These are phyloP conservation scores for Vanrija sp. DNA, from an alignment of 1,284 basidiomycete species.

Conservation along the genomic window DNA sequence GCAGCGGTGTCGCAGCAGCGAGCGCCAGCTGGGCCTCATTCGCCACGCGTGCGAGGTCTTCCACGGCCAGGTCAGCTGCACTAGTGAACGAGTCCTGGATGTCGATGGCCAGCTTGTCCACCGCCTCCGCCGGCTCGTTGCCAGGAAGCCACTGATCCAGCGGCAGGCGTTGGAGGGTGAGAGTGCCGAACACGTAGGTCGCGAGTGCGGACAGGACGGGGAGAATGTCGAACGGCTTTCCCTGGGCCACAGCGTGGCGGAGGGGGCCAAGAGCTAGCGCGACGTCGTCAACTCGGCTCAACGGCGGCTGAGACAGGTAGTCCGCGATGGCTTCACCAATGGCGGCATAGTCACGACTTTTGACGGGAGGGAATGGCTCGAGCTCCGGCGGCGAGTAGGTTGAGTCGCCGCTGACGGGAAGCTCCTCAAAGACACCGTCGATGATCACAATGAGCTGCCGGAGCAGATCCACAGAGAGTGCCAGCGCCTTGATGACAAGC, in stretches of 20 bases:
- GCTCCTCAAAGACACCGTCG: conserved; percentile 3
- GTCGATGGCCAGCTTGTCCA: not conserved
- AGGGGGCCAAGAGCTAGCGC: conserved; percentile 16
- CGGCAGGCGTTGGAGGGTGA: conserved; percentile 1
- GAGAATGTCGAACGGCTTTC: conserved; percentile 21
- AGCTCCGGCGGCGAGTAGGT: conserved; percentile 12
- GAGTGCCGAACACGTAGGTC: conserved; percentile 15
- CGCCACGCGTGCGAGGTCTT: not conserved
- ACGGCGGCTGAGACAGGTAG: conserved; percentile 9
- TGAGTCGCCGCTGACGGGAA: conserved; percentile 1
- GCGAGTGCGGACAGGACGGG: conserved; percentile 22
- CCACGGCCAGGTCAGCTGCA: not conserved
- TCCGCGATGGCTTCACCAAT: not conserved
- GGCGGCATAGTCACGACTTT: not conserved
- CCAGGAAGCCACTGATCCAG: conserved; percentile 14
- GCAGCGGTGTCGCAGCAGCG: not conserved
- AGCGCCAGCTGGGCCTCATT: not conserved
- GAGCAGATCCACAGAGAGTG: not conserved
- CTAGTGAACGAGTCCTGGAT: not conserved
- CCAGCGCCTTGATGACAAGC: not conserved
- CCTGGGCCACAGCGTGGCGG: conserved; percentile 15
- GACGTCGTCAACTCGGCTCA: conserved; percentile 4
- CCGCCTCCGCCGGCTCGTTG: not conserved
- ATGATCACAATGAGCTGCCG: not conserved
- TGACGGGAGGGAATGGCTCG: conserved; percentile 1